These are phyloP conservation scores for Macrolepiota dolichaula DNA, from an alignment of 768 basidiomycete species.

Conservation along the genomic window DNA sequence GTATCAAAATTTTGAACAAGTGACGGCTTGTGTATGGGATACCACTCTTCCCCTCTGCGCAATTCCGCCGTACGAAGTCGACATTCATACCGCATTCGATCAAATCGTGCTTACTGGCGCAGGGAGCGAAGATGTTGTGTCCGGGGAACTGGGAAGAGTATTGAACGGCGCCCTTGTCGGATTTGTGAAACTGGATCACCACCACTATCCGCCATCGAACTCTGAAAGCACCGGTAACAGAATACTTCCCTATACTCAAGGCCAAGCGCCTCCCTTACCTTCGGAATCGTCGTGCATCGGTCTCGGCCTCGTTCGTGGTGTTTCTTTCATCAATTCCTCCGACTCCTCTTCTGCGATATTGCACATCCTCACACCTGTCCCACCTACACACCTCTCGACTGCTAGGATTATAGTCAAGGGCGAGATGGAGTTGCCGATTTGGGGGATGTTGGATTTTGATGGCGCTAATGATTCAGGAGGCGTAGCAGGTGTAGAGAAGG, in stretches of 20 bases:
- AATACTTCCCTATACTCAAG: slow-evolving; percentile 58
- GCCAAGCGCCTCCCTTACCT: slow-evolving; percentile 51
- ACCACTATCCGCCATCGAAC: neutral
- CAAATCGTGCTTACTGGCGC: slow-evolving; percentile 66
- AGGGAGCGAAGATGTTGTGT: slow-evolving; percentile 76
- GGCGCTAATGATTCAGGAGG: slow-evolving; percentile 18
- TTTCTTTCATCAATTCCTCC: slow-evolving; percentile 19
- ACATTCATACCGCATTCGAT: slow-evolving; percentile 53
- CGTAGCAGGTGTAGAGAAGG: slow-evolving; percentile 48
- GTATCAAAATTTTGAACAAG: slow-evolving; percentile 23
- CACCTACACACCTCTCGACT: slow-evolving; percentile 38
- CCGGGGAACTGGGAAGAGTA: slow-evolving; percentile 63
- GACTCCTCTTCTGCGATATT: slow-evolving; percentile 27
- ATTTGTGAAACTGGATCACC: slow-evolving; percentile 39
- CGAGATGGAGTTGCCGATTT: slow-evolving; percentile 83
- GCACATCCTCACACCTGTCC: slow-evolving; percentile 82
- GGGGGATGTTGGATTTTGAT: slow-evolving; percentile 83
- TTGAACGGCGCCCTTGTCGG: slow-evolving; percentile 82
- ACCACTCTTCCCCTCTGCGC: slow-evolving; percentile 66
- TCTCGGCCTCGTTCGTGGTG: slow-evolving; percentile 68
- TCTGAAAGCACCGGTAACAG: neutral
- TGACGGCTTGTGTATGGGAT: slow-evolving; percentile 56
- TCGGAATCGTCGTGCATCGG: slow-evolving; percentile 65
- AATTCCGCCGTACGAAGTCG: slow-evolving; percentile 69
- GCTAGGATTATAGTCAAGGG: slow-evolving; percentile 71